phyloP scores from a whole-genome alignment of 257 asterid genomes.

The Solanum chilense region DNA sequence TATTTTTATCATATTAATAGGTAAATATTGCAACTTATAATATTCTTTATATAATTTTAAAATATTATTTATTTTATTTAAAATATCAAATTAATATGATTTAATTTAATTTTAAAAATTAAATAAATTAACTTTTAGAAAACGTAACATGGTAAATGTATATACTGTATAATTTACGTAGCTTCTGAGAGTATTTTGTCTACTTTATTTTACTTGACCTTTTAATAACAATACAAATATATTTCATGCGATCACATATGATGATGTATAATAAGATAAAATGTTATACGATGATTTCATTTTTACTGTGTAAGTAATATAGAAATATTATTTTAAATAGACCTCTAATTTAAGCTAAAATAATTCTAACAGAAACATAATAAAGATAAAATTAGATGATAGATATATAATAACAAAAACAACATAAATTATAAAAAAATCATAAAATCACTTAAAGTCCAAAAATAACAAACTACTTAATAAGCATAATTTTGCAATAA shows the following conservation, averaged over 20 bases:
- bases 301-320: rapidly evolving
- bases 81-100: too few relatives aligned
- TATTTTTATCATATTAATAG: too few relatives aligned
- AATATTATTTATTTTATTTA: too few relatives aligned
- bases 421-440: neutral
- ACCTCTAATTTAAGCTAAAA: neutral
- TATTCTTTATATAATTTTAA: too few relatives aligned
- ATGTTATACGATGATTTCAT: neutral
- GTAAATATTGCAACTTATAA: too few relatives aligned
- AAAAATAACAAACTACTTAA: neutral
- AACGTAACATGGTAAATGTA: too few relatives aligned
- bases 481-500: neutral
- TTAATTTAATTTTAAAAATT: too few relatives aligned
- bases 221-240: neutral
- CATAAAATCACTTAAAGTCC: neutral
- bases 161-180: neutral
- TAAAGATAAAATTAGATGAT: neutral
- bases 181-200: neutral
- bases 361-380: neutral
- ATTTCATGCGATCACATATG: neutral
- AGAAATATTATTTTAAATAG: neutral
- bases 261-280: neutral
- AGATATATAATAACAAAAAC: neutral
- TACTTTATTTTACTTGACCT: neutral
- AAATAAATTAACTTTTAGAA: too few relatives aligned